These are phyloP conservation scores for Oxyria digyna DNA, from an alignment of 148 eudicot genomes.

Conservation along the genomic window DNA sequence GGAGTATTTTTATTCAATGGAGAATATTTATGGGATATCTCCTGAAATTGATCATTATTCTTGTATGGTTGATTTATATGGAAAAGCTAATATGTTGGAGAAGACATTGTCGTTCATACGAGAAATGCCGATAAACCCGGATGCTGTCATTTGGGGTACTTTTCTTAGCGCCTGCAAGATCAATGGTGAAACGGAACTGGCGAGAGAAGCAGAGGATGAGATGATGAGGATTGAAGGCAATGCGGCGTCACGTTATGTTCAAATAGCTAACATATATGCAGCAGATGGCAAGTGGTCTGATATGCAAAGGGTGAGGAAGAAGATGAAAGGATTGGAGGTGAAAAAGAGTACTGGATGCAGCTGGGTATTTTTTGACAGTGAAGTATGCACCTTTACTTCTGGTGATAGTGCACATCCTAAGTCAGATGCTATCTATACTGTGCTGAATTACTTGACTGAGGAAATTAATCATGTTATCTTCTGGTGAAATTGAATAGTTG, in stretches of 20 bases:
- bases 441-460: constrained; percentile 32
- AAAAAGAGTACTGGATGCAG: constrained; percentile 79
- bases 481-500: neutral
- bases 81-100: constrained; percentile 53
- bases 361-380: constrained; percentile 54
- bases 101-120: constrained; percentile 46
- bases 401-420: constrained; percentile 40
- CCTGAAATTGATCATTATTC: constrained; percentile 75
- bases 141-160: constrained; percentile 52
- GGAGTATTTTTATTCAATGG: constrained; percentile 55
- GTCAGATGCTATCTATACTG: constrained; percentile 39
- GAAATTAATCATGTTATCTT: constrained; percentile 21
- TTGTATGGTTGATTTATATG: constrained; percentile 85
- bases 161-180: constrained; percentile 67
- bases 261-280: constrained; percentile 73
- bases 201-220: constrained; percentile 51
- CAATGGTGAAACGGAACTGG: constrained; percentile 40
- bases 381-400: constrained; percentile 46
- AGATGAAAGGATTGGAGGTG: constrained; percentile 70
- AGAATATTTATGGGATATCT: constrained; percentile 27
- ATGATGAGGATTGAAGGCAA: constrained; percentile 48
- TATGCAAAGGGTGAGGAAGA: constrained; percentile 75
- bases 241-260: constrained; percentile 59
- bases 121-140: constrained; percentile 38
- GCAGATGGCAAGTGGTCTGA: constrained; percentile 72